Percentiles rank a stretch among this genome's conserved stretches.
Evolutionary conservation across 805 yeast species (phyloP).

Genomic region (Metschnikowia reukaufii): DNA sequence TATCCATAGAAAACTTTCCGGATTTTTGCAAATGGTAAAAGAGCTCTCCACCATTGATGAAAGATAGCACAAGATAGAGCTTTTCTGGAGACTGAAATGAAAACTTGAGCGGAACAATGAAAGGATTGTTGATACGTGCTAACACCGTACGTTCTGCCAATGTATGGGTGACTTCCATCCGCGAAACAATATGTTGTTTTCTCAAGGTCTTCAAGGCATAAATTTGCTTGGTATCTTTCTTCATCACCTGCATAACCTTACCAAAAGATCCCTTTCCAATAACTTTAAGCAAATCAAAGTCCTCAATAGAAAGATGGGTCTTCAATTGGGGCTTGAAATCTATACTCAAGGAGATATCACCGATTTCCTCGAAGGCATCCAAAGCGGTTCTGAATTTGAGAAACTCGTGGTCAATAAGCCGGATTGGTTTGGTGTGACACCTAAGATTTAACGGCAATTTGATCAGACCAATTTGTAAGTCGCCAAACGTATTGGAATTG

Average conservation of each 20-base stretch:
- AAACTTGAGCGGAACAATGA: conserved; percentile 93
- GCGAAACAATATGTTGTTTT: conserved; percentile 90
- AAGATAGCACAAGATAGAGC: conserved; percentile 83
- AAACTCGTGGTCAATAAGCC: conserved; percentile 64
- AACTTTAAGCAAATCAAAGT: conserved; percentile 89
- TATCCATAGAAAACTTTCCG: conserved; percentile 82
- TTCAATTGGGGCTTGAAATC: conserved; percentile 65
- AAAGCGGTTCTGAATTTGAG: conserved; percentile 44
- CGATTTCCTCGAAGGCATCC: conserved; percentile 38
- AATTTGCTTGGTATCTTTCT: conserved; percentile 90
- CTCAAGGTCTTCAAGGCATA: conserved; percentile 93
- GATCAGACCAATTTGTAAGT: conserved; percentile 73
- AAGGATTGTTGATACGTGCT: conserved; percentile 90
- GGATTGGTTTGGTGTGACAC: conserved; percentile 46
- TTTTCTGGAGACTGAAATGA: conserved; percentile 97
- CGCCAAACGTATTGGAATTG: conserved; percentile 49
- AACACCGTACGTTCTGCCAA: conserved; percentile 94
- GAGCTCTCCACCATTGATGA: conserved; percentile 95
- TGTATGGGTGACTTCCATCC: conserved; percentile 94
- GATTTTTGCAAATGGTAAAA: conserved; percentile 92
- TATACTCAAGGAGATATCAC: conserved; percentile 59
- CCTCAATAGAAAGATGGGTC: conserved; percentile 79
- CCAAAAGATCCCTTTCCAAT: conserved; percentile 98
- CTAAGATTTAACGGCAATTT: conserved; percentile 59
- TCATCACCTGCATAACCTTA: conserved; percentile 97